Conservation (phyloP, 2,329 filamentous ascomycete species). For the Diaporthe aspalathi region DNA sequence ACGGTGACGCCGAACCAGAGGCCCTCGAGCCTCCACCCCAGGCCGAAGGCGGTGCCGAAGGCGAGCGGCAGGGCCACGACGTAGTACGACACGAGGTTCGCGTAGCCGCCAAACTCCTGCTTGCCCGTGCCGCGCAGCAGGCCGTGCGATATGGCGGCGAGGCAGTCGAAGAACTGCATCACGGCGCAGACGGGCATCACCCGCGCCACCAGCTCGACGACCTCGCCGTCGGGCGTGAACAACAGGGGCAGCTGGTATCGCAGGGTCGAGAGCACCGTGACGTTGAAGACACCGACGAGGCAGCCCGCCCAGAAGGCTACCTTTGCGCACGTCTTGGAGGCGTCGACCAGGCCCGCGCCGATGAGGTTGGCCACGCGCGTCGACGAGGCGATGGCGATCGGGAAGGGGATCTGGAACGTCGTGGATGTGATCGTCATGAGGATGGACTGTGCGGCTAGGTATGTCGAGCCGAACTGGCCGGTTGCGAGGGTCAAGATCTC, state of each 20-base stretch:
- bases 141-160: conserved; percentile 84
- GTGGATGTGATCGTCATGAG: conserved; percentile 81
- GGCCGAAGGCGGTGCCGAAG: conserved; percentile 80
- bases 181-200: conserved; percentile 85
- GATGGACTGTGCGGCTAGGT: conserved; percentile 89
- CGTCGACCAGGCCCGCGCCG: conserved; percentile 83
- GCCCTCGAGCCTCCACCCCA: conserved; percentile 81
- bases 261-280: conserved; percentile 74
- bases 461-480: conserved; percentile 81
- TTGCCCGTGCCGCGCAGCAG: conserved; percentile 87
- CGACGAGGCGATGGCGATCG: conserved; percentile 86
- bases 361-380: conserved; percentile 94
- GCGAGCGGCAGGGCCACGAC: conserved; percentile 85
- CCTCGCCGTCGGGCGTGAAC: conserved; percentile 79
- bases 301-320: conserved; percentile 77
- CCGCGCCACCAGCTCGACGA: conserved; percentile 74
- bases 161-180: conserved; percentile 89
- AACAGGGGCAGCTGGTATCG: conserved; percentile 80
- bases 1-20: conserved; percentile 84
- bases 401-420: conserved; percentile 92
- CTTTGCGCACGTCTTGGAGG: conserved; percentile 82
- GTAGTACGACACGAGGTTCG: conserved; percentile 90
- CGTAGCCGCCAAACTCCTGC: conserved; percentile 90
- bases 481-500: conserved; percentile 89
- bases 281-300: conserved; percentile 82